Percentiles rank a stretch among this genome's conserved stretches.
These are phyloP conservation scores for Heimioporus sp. DNA, from an alignment of 768 basidiomycete species.

Conservation along the genomic window DNA sequence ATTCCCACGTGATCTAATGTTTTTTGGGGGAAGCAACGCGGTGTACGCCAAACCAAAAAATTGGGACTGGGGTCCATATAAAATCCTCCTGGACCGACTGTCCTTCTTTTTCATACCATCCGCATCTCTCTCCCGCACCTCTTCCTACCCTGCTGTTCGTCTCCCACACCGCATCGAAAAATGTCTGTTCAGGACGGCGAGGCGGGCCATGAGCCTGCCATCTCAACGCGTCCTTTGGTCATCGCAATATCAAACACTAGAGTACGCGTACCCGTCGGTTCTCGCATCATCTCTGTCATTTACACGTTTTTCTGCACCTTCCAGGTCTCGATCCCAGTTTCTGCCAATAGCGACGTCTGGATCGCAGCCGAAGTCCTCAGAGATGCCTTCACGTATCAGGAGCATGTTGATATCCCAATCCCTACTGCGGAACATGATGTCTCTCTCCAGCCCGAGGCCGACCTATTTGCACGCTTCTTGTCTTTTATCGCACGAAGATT, in stretches of 20 bases:
- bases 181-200: slow-evolving; percentile 35
- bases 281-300: not conserved
- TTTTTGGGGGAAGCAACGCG: slow-evolving; percentile 27
- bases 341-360: slow-evolving; percentile 82
- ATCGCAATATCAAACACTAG: slow-evolving; percentile 33
- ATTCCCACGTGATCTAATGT: slow-evolving; percentile 26
- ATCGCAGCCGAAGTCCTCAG: slow-evolving; percentile 88
- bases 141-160: not conserved
- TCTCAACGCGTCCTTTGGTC: slow-evolving; percentile 36
- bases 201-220: slow-evolving; percentile 27
- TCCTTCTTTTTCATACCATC: slow-evolving; percentile 8
- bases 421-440: slow-evolving; percentile 51
- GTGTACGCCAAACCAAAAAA: slow-evolving; percentile 24
- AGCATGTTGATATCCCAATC: slow-evolving; percentile 55
- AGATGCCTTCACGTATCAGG: slow-evolving; percentile 81
- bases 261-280: slow-evolving; percentile 27
- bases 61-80: slow-evolving; percentile 33
- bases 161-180: slow-evolving; percentile 14
- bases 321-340: slow-evolving; percentile 85
- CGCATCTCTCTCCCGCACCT: not conserved
- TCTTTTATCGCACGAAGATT: slow-evolving; percentile 68
- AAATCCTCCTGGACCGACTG: slow-evolving; percentile 8
- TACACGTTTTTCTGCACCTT: slow-evolving; percentile 2
- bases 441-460: slow-evolving; percentile 62
- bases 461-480: slow-evolving; percentile 83